phyloP scores from a whole-genome alignment of 1,284 basidiomycete species.

The Inonotus hispidus region DNA sequence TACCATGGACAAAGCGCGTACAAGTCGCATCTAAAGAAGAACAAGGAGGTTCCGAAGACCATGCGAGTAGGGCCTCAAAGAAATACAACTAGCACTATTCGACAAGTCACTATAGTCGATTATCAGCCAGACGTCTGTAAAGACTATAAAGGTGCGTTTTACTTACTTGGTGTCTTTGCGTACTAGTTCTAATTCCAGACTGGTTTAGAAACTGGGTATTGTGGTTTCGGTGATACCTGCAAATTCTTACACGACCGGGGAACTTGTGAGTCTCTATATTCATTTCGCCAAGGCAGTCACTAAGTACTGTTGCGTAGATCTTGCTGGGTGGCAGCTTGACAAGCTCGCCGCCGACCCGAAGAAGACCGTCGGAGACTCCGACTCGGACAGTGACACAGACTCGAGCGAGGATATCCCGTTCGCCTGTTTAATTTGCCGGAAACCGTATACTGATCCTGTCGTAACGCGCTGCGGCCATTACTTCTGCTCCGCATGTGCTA shows the following conservation, averaged over 20 bases:
- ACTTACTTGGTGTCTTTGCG: constrained; percentile 20
- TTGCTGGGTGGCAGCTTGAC: constrained; percentile 98
- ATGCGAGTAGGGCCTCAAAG: constrained; percentile 88
- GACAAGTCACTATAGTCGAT: constrained; percentile 93
- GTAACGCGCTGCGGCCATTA: constrained; percentile 97
- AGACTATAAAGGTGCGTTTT: constrained; percentile 88
- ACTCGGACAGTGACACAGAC: constrained; percentile 43
- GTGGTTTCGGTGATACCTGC: constrained; percentile 98
- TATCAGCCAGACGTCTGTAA: constrained; percentile 99
- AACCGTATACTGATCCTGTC: constrained; percentile 92
- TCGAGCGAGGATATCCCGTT: constrained; percentile 92
- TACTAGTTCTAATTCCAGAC: constrained; percentile 18
- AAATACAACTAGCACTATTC: constrained; percentile 75
- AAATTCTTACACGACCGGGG: constrained; percentile 91
- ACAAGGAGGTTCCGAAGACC: constrained; percentile 77
- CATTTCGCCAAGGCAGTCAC: constrained; percentile 8
- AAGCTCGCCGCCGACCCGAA: constrained; percentile 67
- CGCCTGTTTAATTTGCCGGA: constrained; percentile 93
- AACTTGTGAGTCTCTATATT: constrained; percentile 55
- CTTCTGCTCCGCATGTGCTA: constrained; percentile 92
- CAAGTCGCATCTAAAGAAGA: constrained; percentile 77
- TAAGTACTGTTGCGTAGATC: constrained; percentile 53
- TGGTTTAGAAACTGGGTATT: constrained; percentile 88
- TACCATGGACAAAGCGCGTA: constrained; percentile 87
- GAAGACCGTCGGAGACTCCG: constrained; percentile 53